Evolutionary conservation across 306 rosid species (phyloP).

Genomic region (Cicer arietinum): DNA sequence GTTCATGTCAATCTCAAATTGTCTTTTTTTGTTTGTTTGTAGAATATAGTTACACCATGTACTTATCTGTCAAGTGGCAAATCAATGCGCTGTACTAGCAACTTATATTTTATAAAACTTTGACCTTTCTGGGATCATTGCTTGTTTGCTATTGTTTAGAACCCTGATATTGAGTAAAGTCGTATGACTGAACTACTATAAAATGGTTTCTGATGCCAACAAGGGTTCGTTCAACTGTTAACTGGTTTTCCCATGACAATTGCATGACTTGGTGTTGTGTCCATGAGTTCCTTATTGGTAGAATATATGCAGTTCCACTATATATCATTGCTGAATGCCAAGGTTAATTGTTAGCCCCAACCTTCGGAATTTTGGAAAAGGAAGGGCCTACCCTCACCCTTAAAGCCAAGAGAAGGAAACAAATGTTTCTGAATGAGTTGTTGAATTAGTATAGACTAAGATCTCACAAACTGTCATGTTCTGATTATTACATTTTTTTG

Average conservation of each 20-base stretch:
- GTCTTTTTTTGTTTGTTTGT: too few relatives aligned
- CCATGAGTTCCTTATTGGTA: not conserved
- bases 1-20: not conserved
- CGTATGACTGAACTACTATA: conserved; percentile 24
- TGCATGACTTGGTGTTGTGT: conserved; percentile 15
- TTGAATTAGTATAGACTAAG: conserved; percentile 5
- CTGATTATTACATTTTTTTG: conserved; percentile 35
- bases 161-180: conserved; percentile 21
- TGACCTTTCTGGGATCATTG: conserved; percentile 14
- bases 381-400: conserved; percentile 10
- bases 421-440: conserved; percentile 1
- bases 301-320: not conserved
- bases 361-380: not conserved
- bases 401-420: conserved; percentile 4
- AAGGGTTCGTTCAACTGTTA: conserved; percentile 6
- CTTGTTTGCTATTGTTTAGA: conserved; percentile 35
- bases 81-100: conserved; percentile 18
- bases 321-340: not conserved
- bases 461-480: conserved; percentile 9
- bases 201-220: conserved; percentile 17
- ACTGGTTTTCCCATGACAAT: not conserved
- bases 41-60: conserved; percentile 5
- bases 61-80: conserved; percentile 17
- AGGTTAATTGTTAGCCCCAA: not conserved
- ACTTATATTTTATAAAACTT: conserved; percentile 28